Evolutionary conservation across 148 eudicot genomes (phyloP).

Genomic region (Beta vulgaris): DNA sequence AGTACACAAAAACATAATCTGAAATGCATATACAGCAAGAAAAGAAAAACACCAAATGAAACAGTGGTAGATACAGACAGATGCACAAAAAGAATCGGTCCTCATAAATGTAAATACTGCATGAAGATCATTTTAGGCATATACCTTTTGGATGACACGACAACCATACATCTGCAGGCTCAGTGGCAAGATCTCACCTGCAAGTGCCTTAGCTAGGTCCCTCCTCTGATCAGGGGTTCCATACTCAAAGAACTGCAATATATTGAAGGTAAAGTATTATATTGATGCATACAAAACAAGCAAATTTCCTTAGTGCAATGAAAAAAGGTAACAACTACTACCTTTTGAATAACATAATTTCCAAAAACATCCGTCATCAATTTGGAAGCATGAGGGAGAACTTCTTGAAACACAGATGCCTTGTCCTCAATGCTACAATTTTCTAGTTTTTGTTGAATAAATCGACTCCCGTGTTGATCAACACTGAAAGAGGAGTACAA

Average conservation of each 20-base stretch:
- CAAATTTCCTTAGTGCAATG: background rate
- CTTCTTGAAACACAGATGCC: slow-evolving; percentile 78
- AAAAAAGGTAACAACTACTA: slow-evolving; percentile 22
- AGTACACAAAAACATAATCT: too few relatives aligned
- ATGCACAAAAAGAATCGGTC: background rate
- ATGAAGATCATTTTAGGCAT: slow-evolving; percentile 2
- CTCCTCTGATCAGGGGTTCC: slow-evolving; percentile 76
- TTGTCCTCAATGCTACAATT: slow-evolving; percentile 66
- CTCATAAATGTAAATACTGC: background rate
- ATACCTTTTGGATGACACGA: slow-evolving; percentile 96
- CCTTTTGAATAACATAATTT: slow-evolving; percentile 98
- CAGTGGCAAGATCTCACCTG: slow-evolving; percentile 65
- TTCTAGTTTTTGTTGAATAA: slow-evolving; percentile 94
- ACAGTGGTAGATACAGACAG: background rate
- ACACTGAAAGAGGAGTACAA: slow-evolving; percentile 40
- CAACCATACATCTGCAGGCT: slow-evolving; percentile 99
- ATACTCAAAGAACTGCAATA: slow-evolving; percentile 77
- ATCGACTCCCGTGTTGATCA: slow-evolving; percentile 98
- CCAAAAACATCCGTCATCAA: slow-evolving; percentile 98
- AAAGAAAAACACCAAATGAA: background rate
- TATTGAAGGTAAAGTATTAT: background rate
- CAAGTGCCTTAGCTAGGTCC: slow-evolving; percentile 72
- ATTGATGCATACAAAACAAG: background rate
- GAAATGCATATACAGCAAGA: background rate
- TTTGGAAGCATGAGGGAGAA: slow-evolving; percentile 74